phyloP scores from a whole-genome alignment of 768 basidiomycete genomes.

The Suillus discolor region DNA sequence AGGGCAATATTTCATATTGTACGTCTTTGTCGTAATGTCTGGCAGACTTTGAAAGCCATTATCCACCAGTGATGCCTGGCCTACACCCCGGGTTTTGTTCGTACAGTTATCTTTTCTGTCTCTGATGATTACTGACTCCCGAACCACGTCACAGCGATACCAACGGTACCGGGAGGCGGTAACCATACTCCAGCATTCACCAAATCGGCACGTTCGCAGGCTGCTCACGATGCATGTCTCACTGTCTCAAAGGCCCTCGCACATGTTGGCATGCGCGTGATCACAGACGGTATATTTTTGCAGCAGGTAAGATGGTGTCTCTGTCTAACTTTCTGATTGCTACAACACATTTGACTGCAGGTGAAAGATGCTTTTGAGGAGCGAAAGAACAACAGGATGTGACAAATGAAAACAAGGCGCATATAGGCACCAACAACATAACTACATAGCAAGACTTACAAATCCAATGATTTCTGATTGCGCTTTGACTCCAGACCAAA shows the following conservation, averaged over 20 bases:
- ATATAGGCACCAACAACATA: not conserved
- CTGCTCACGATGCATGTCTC: constrained; percentile 68
- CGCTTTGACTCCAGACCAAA: not conserved
- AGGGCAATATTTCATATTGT: constrained; percentile 73
- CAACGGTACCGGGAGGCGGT: constrained; percentile 68
- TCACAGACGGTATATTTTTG: constrained; percentile 70
- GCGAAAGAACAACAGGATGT: constrained; percentile 31
- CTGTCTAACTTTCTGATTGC: not conserved
- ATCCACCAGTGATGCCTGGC: constrained; percentile 54
- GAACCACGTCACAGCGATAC: constrained; percentile 58
- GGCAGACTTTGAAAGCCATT: constrained; percentile 4
- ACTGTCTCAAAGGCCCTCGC: constrained; percentile 74
- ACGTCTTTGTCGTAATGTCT: constrained; percentile 5
- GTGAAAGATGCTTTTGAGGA: constrained; percentile 53
- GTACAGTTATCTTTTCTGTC: constrained; percentile 13
- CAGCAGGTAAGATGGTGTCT: constrained; percentile 42
- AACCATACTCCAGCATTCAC: constrained; percentile 77
- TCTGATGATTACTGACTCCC: constrained; percentile 5
- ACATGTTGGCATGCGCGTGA: constrained; percentile 63
- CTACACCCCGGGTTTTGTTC: constrained; percentile 69
- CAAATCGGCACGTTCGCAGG: constrained; percentile 58
- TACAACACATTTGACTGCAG: constrained; percentile 27
- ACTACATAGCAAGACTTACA: not conserved
- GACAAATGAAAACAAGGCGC: constrained; percentile 10
- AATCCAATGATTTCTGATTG: not conserved